These are phyloP conservation scores for Telfairia occidentalis DNA, from an alignment of 331 rosid genomes.

Conservation along the genomic window DNA sequence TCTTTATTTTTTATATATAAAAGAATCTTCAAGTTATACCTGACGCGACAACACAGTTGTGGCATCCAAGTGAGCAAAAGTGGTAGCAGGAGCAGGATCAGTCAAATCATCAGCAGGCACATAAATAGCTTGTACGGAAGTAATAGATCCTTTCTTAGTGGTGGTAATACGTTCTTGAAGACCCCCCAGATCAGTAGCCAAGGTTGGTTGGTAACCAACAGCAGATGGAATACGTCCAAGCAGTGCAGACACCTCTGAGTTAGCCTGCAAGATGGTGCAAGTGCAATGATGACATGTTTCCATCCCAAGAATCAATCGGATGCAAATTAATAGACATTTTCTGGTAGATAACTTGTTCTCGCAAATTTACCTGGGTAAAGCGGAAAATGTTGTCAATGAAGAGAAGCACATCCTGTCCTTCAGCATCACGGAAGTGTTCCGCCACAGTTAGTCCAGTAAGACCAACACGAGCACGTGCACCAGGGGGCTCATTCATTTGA, in stretches of 20 bases:
- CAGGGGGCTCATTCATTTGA: slow-evolving; percentile 99
- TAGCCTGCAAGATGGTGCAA: slow-evolving; percentile 46
- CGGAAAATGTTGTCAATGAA: slow-evolving; percentile 98
- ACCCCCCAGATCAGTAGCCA: slow-evolving; percentile 98
- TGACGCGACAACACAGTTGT: slow-evolving; percentile 76
- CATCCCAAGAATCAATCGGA: not conserved
- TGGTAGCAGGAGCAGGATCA: slow-evolving; percentile 92
- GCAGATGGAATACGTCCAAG: slow-evolving; percentile 99
- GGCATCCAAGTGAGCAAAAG: slow-evolving; percentile 92
- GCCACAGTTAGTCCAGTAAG: slow-evolving; percentile 96
- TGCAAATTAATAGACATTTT: not conserved
- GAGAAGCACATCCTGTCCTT: slow-evolving; percentile 99
- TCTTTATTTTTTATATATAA: not conserved
- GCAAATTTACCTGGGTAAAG: slow-evolving; percentile 65
- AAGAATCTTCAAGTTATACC: slow-evolving; percentile 16
- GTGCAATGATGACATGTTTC: not conserved
- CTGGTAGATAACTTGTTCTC: not conserved
- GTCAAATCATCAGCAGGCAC: slow-evolving; percentile 88
- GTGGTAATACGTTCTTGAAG: slow-evolving; percentile 99
- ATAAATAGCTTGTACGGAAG: slow-evolving; percentile 97
- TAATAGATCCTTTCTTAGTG: slow-evolving; percentile 95
- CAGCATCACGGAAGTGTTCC: slow-evolving; percentile 99
- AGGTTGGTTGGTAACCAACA: slow-evolving; percentile 96
- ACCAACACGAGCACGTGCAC: slow-evolving; percentile 99
- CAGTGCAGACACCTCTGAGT: slow-evolving; percentile 99